A percentile compares a stretch with the other conserved stretches of the same genome.
phyloP scores from a whole-genome alignment of 768 basidiomycete genomes.

The Collybia sordida region DNA sequence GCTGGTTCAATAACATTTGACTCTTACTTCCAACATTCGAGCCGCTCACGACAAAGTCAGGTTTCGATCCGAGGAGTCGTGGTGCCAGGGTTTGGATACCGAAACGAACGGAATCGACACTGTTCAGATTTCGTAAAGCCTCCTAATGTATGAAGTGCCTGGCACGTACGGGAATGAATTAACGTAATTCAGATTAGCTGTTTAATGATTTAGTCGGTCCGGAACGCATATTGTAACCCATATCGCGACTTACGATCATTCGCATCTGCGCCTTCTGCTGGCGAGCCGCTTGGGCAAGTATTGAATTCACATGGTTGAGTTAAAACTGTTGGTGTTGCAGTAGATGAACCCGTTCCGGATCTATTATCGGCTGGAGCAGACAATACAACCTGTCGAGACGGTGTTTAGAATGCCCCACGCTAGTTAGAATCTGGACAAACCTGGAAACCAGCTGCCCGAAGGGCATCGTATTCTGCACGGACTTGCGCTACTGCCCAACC shows the following conservation, averaged over 20 bases:
- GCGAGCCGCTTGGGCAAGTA: constrained; percentile 39
- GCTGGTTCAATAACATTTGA: neutral
- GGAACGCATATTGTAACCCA: neutral
- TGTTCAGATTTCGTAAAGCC: constrained; percentile 8
- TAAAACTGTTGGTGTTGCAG: constrained; percentile 27
- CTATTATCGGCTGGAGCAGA: constrained; percentile 41
- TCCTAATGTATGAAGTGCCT: neutral
- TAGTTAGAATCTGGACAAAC: constrained; percentile 19
- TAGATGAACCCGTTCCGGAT: constrained; percentile 41
- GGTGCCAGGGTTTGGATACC: constrained; percentile 39
- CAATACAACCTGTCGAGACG: constrained; percentile 33
- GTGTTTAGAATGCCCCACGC: neutral
- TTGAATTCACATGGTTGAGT: constrained; percentile 39
- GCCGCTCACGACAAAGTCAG: constrained; percentile 38
- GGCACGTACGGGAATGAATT: constrained; percentile 38
- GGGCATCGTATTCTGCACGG: constrained; percentile 35
- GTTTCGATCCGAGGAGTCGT: constrained; percentile 27
- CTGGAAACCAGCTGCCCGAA: constrained; percentile 33
- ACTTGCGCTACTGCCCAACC: constrained; percentile 44
- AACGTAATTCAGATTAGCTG: constrained; percentile 41
- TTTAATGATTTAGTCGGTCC: neutral
- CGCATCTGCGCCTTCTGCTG: constrained; percentile 39
- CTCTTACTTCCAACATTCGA: constrained; percentile 30
- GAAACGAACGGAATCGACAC: constrained; percentile 34
- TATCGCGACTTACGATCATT: constrained; percentile 28